A percentile compares a stretch with the other conserved stretches of the same genome.
phyloP scores from a whole-genome alignment of 176 grass and related monocot species.

The Lolium multiflorum region DNA sequence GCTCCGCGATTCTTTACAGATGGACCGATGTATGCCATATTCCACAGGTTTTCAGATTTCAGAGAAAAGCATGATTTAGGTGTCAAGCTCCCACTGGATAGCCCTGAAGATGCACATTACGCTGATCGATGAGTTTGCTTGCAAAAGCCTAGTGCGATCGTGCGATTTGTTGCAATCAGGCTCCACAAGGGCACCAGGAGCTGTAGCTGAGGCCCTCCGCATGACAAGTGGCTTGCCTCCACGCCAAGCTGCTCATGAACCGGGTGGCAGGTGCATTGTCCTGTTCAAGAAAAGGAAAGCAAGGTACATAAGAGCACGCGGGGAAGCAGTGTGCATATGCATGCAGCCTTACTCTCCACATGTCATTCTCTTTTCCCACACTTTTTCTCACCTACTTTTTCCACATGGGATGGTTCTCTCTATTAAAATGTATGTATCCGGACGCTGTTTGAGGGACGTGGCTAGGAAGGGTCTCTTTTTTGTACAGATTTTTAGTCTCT shows the following conservation, averaged over 20 bases:
- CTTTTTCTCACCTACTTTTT: no score
- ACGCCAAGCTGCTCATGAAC: not conserved
- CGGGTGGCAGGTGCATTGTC: slow-evolving; percentile 9
- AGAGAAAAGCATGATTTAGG: not conserved
- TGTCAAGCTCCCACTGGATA: not conserved
- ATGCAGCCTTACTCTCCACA: no score
- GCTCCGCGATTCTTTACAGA: slow-evolving; percentile 12
- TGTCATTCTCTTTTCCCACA: no score
- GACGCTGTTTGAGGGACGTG: no score
- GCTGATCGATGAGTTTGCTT: not conserved
- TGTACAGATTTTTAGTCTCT: no score
- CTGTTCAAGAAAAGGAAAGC: not conserved
- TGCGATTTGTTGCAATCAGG: not conserved
- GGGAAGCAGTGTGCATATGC: no score
- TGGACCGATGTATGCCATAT: not conserved
- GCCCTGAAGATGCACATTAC: not conserved
- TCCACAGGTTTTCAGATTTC: not conserved
- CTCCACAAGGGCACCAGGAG: not conserved
- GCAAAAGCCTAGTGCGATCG: not conserved
- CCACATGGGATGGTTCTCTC: no score
- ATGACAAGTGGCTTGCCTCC: not conserved
- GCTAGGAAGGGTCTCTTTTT: no score
- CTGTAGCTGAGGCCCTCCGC: not conserved
- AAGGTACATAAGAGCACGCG: not conserved
- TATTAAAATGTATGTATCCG: no score